Percentiles rank a stretch among this genome's conserved stretches.
Evolutionary conservation across 2,329 filamentous ascomycete genomes (phyloP).

Genomic region (Trichoderma arundinaceum): DNA sequence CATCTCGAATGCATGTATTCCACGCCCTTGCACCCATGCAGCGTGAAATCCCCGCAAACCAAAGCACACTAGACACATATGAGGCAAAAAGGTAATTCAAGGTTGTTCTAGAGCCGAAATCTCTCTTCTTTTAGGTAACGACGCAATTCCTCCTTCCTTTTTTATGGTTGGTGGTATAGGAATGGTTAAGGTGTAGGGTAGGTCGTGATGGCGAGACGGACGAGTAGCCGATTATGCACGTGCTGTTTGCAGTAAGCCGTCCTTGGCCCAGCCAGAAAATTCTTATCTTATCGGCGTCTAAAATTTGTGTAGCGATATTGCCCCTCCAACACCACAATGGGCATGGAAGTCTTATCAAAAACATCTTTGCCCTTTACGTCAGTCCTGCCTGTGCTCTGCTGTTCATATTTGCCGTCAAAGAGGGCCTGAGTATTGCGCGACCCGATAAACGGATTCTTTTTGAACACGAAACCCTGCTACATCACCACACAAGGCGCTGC

Average conservation of each 20-base stretch:
- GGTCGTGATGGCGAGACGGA: neutral
- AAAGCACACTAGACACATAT: neutral
- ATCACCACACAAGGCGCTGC: neutral
- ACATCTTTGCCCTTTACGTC: neutral
- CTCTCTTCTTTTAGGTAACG: neutral
- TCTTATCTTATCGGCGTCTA: slow-evolving; percentile 33
- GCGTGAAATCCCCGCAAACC: neutral
- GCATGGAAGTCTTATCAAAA: neutral
- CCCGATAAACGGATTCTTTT: rapidly evolving
- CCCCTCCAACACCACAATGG: slow-evolving; percentile 30
- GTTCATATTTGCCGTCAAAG: neutral
- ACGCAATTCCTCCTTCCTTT: neutral
- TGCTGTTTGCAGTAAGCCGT: neutral
- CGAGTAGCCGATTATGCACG: neutral
- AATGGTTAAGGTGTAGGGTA: neutral
- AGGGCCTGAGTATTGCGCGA: neutral
- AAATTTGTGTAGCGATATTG: slow-evolving; percentile 31
- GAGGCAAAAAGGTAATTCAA: neutral
- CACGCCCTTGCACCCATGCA: slow-evolving; percentile 9
- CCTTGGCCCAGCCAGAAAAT: neutral
- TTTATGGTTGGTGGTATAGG: too few relatives aligned
- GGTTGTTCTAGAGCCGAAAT: neutral
- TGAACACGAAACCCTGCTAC: neutral
- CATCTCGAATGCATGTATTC: slow-evolving; percentile 1
- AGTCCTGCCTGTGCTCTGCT: neutral